Base-by-base conservation (phyloP, 2,329 filamentous ascomycete genomes). In the Knufia petricola region DNA sequence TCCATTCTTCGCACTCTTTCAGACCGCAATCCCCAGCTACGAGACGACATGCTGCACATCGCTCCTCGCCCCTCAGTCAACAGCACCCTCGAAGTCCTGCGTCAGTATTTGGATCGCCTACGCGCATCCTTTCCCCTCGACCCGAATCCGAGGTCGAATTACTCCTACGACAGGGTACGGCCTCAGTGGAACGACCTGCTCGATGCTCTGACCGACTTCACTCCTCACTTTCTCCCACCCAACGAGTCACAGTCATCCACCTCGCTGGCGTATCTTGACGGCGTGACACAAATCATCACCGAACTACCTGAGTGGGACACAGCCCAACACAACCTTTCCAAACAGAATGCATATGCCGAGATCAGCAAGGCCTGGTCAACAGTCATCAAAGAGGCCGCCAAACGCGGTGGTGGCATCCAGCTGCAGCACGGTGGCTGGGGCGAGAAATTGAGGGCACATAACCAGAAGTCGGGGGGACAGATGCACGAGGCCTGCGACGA, bases 301-400 rank as follows among this genome's bases (percentile, higher is more conserved):
- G 76, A 82, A 32, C 74, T 98, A 37, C 92, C 92, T 2, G 79
- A 94, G 61, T 98, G 89, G 88, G 85, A 92, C 58, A 87, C 82
- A 38, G 85, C 84, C 52, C 81, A 87, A 54, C 85, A 95, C 69
- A 89, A 89, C 56, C 78, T 95, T 59, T 87, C 94, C 71, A 95
- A 95, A 67, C 84, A 95, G 57, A 87, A 87, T 55, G 89, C 90
- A 4, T 98, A 98, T 63, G 90, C 98, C 60, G 92, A 96, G 63
- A 89, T 98, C 55, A 84, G 87, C 21, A 87, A 84, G 61, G 92
- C 92, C 1, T 98, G 92, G 92, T 82, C 87, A 13, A 67, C 94
- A 57, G 90, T 95, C 43, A 85, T 98, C 58, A 83, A 82, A 52
- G 92, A 98, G 66, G 87, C 88, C 1, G 82, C 85, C 19, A 96